These are phyloP conservation scores for Ampelomyces quisqualis DNA, from an alignment of 2,329 filamentous ascomycete genomes.

Conservation along the genomic window DNA sequence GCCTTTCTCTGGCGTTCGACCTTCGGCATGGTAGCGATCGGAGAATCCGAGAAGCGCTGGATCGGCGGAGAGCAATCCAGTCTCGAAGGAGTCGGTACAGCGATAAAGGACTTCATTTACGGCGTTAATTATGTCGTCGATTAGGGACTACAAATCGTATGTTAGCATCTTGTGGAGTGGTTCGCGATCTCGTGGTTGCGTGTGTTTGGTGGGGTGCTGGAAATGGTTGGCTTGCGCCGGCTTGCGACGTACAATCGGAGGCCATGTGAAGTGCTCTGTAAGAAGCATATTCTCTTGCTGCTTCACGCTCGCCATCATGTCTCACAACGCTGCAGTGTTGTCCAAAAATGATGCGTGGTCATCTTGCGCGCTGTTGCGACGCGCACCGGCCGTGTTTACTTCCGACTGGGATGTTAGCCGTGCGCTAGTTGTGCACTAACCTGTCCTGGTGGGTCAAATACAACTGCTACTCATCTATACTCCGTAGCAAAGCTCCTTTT, in stretches of 20 bases:
- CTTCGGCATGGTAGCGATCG: constrained; percentile 49
- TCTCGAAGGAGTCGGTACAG: constrained; percentile 84
- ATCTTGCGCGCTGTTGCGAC: constrained; percentile 21
- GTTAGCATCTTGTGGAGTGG: neutral
- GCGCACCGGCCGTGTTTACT: constrained; percentile 25
- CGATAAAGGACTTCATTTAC: constrained; percentile 92
- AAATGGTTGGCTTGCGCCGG: neutral
- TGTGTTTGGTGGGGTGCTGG: constrained; percentile 8
- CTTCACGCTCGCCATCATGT: constrained; percentile 47
- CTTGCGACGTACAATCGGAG: constrained; percentile 69
- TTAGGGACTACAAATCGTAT: constrained; percentile 61
- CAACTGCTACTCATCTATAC: neutral
- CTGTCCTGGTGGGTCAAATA: neutral
- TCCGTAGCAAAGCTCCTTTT: neutral
- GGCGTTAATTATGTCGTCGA: constrained; percentile 97
- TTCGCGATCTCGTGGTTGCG: neutral
- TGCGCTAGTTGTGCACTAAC: constrained; percentile 5
- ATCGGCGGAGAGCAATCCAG: constrained; percentile 71
- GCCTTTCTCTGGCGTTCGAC: constrained; percentile 46
- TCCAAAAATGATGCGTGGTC: constrained; percentile 11
- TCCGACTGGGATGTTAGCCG: constrained; percentile 14
- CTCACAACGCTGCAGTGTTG: neutral
- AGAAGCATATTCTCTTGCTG: constrained; percentile 63
- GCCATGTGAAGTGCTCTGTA: constrained; percentile 94
- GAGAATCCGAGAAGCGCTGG: constrained; percentile 80